phyloP scores from a whole-genome alignment of 805 yeast genomes.

The Ogataea angusta region DNA sequence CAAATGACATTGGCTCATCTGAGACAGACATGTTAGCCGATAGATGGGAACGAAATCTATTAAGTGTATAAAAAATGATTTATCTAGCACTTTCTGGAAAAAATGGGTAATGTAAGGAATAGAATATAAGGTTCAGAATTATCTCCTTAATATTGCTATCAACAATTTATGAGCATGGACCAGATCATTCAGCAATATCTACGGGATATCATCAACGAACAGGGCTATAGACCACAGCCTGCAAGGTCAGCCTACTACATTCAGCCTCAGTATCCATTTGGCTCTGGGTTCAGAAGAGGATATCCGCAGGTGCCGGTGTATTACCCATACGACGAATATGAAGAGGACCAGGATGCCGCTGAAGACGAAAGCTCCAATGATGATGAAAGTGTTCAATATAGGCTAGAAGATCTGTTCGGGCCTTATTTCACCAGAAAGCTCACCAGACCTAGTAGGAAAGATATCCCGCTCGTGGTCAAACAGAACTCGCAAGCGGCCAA shows the following conservation, averaged over 20 bases:
- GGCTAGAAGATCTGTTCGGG: slow-evolving; percentile 16
- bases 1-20: slow-evolving; percentile 45
- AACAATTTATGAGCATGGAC: slow-evolving; percentile 13
- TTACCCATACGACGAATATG: slow-evolving; percentile 5
- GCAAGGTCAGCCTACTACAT: slow-evolving; percentile 3
- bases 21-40: slow-evolving; percentile 10
- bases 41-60: background rate
- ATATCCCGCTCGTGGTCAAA: background rate
- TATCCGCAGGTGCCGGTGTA: slow-evolving; percentile 5
- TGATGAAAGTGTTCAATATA: slow-evolving; percentile 14
- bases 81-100: slow-evolving; percentile 12
- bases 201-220: slow-evolving; percentile 16
- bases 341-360: slow-evolving; percentile 8
- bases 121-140: background rate
- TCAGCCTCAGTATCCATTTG: slow-evolving; percentile 4
- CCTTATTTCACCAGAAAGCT: slow-evolving; percentile 18
- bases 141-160: background rate
- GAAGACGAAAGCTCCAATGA: slow-evolving; percentile 8
- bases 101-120: background rate
- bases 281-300: slow-evolving; percentile 1
- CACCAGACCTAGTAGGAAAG: slow-evolving; percentile 8
- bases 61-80: background rate
- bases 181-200: slow-evolving; percentile 19
- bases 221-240: slow-evolving; percentile 9
- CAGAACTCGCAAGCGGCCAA: background rate